Base-by-base conservation (phyloP, 1,139 yeast genomes). In the Blastobotrys raffinosifermentans region DNA sequence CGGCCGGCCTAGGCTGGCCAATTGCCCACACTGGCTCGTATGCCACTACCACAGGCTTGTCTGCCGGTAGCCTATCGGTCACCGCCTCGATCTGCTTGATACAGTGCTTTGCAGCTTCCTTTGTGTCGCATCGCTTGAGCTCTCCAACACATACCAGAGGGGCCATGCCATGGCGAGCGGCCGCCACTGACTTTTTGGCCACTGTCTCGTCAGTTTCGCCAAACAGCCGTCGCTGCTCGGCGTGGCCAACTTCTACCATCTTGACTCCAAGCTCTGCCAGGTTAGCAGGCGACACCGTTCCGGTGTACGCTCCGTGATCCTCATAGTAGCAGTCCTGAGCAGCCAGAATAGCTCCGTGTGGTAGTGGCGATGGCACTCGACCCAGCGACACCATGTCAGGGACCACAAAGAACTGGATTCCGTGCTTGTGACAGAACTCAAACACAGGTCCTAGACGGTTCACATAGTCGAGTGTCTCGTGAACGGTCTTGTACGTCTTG, bases 21-120 rank as follows among this genome's bases (percentile, higher is more conserved):
- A 85, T 85, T 49, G 96, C 96, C 96, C 96, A 85, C 52, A 85
- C 89, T 50, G 96, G 96, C 68, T 85, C 95, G 68, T 85, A 85
- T 53, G 95, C 96, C 64, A 85, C 72, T 45, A 85, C 91, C 49
- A 85, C 70, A 63, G 81, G 73, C 72, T 80, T 89, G 23, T 37
- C 45, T 18, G 31, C 34, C 50, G 72, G 66, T 44, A 82, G 77
- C 45, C 76, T 67, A 60, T 75, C 79, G 53, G 82, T 67, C 43
- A 77, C 93, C 39, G 94, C 93, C 49, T 75, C 71, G 63, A 84
- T 74, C 71, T 85, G 94, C 69, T 82, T 75, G 58, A 83, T 74
- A 63, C 84, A 80, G 43, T 82, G 83, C 15, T 77, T 72, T 55
- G 82, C 72, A 51, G 94, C 84, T 60, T 73, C 59, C 57, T 80